These are phyloP conservation scores for Cladosporium sp. DNA, from an alignment of 2,329 filamentous ascomycete genomes.

Conservation along the genomic window DNA sequence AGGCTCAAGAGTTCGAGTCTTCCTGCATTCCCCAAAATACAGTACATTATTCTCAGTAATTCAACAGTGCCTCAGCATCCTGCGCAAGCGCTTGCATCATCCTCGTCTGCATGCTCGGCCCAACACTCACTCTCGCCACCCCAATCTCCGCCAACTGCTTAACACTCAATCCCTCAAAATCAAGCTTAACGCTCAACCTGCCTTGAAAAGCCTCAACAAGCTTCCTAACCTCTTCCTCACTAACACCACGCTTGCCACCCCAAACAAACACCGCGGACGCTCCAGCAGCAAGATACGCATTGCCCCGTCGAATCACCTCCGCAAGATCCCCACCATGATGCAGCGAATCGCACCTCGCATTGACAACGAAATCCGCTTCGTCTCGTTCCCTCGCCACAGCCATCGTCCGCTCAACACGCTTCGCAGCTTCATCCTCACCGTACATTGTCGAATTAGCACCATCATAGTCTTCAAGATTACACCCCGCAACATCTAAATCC, in stretches of 20 bases:
- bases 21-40: background rate
- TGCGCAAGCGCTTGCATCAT: constrained; percentile 8
- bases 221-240: constrained; percentile 48
- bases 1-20: background rate
- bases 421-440: constrained; percentile 49
- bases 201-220: constrained; percentile 53
- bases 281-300: constrained; percentile 58
- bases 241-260: constrained; percentile 52
- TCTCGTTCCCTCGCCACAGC: constrained; percentile 48
- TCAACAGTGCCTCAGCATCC: constrained; percentile 7
- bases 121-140: constrained; percentile 58
- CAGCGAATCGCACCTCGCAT: constrained; percentile 60
- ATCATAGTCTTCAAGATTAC: constrained; percentile 60
- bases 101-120: constrained; percentile 37
- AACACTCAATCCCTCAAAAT: constrained; percentile 42
- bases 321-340: constrained; percentile 42
- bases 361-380: constrained; percentile 58
- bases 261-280: constrained; percentile 63
- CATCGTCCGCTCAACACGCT: constrained; percentile 48
- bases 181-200: constrained; percentile 51
- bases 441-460: constrained; percentile 39
- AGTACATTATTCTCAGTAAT: background rate
- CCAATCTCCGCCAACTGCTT: constrained; percentile 44
- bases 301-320: constrained; percentile 56
- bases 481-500: constrained; percentile 55